phyloP scores from a whole-genome alignment of 1,284 basidiomycete genomes.

The Heliocybe sulcata region DNA sequence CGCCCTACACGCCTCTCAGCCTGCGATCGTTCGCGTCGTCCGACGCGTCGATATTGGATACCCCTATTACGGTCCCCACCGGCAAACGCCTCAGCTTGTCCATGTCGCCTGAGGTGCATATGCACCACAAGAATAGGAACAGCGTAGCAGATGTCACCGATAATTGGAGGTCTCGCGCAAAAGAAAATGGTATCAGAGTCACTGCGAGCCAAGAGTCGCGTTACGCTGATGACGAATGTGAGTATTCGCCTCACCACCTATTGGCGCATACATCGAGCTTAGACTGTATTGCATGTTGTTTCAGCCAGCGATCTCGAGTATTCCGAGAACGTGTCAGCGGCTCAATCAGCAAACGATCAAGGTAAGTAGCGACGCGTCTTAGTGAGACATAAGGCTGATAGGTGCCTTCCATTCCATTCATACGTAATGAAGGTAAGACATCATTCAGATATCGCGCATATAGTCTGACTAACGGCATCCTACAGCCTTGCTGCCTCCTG shows the following conservation, averaged over 20 bases:
- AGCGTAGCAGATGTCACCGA: slow-evolving; percentile 47
- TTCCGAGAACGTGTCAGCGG: slow-evolving; percentile 19
- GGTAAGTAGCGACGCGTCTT: background rate
- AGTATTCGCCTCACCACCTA: slow-evolving; percentile 5
- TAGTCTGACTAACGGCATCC: slow-evolving; percentile 7
- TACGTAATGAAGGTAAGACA: background rate
- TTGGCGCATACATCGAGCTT: background rate
- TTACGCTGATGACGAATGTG: slow-evolving; percentile 46
- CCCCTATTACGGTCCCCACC: background rate
- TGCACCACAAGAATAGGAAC: background rate
- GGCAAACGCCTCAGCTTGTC: background rate
- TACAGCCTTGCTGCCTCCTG: slow-evolving; percentile 51
- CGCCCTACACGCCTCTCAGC: slow-evolving; percentile 1
- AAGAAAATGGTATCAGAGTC: slow-evolving; percentile 65
- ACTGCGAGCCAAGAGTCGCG: slow-evolving; percentile 40
- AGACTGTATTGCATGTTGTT: slow-evolving; percentile 21
- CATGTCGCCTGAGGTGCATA: background rate
- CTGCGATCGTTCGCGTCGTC: background rate
- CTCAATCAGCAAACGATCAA: background rate
- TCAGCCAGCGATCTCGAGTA: slow-evolving; percentile 39
- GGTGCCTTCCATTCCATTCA: background rate
- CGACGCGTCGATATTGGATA: slow-evolving; percentile 1
- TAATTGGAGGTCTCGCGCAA: slow-evolving; percentile 68
- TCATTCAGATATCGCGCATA: background rate
- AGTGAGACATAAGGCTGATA: background rate